phyloP scores from a whole-genome alignment of 2,329 filamentous ascomycete species.

The Elsinoe fawcettii region DNA sequence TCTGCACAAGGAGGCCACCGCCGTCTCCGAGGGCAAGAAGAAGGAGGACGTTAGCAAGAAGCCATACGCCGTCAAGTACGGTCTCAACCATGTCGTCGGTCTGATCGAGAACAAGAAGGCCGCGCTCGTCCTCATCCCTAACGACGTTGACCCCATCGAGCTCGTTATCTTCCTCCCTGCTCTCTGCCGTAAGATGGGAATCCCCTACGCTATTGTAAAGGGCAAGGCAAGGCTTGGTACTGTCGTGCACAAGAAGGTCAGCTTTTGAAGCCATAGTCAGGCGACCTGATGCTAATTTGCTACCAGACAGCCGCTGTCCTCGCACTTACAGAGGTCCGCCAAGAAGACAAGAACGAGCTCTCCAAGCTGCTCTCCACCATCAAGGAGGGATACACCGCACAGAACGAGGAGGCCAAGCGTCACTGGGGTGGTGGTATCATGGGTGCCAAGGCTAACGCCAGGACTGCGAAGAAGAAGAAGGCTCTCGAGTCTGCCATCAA shows the following conservation, averaged over 20 bases:
- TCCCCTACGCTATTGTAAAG: constrained; percentile 98
- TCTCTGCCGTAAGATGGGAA: constrained; percentile 99
- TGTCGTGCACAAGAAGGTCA: constrained; percentile 98
- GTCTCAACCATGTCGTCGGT: constrained; percentile 97
- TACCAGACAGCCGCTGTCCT: constrained; percentile 87
- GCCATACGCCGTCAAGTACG: constrained; percentile 98
- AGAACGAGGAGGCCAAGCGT: constrained; percentile 82
- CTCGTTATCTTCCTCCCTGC: constrained; percentile 98
- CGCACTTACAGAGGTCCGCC: constrained; percentile 90
- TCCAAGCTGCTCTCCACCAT: constrained; percentile 91
- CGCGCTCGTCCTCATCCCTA: constrained; percentile 92
- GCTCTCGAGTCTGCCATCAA: constrained; percentile 91
- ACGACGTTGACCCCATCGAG: constrained; percentile 99
- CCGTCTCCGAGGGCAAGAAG: constrained; percentile 98
- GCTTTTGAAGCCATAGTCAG: constrained; percentile 21
- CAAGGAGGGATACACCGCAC: constrained; percentile 97
- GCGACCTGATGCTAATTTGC: constrained; percentile 27
- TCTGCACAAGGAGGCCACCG: constrained; percentile 94
- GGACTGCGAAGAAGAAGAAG: constrained; percentile 83
- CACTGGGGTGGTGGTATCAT: constrained; percentile 99
- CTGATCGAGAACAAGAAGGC: constrained; percentile 99
- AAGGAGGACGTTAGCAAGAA: constrained; percentile 99
- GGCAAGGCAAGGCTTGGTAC: constrained; percentile 98
- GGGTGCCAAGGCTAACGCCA: constrained; percentile 82
- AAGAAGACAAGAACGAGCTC: constrained; percentile 97